phyloP scores from a whole-genome alignment of 306 rosid species.

The Hippophae tibetana region DNA sequence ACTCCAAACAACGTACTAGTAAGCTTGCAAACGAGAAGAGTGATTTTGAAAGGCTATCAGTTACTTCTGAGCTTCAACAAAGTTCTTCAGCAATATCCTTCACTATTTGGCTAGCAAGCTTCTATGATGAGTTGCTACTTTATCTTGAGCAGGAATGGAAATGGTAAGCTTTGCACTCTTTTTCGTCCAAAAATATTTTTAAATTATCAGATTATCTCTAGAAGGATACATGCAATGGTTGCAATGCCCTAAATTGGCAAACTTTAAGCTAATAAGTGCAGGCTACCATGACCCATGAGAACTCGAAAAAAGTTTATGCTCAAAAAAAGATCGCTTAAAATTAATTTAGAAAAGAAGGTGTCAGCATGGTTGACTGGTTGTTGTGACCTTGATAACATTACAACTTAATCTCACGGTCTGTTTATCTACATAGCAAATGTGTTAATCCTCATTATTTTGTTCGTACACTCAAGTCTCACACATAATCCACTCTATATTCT shows the following conservation, averaged over 20 bases:
- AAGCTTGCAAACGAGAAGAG: conserved; percentile 51
- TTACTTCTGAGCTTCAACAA: conserved; percentile 40
- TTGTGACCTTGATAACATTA: no score
- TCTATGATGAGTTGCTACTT: conserved; percentile 88
- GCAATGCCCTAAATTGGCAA: no score
- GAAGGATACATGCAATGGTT: neutral
- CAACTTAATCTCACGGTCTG: neutral
- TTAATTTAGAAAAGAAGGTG: no score
- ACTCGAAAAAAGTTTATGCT: no score
- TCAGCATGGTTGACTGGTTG: no score
- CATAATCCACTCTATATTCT: conserved; percentile 6
- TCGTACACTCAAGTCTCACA: neutral
- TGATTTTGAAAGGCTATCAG: conserved; percentile 46
- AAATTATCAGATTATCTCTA: neutral
- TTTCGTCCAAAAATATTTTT: conserved; percentile 10
- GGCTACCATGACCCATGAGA: no score
- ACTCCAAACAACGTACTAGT: conserved; percentile 44
- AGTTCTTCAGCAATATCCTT: conserved; percentile 47
- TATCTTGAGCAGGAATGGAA: conserved; percentile 99
- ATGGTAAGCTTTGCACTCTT: conserved; percentile 46
- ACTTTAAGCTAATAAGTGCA: no score
- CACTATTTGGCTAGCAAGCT: conserved; percentile 79
- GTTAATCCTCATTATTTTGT: conserved; percentile 6
- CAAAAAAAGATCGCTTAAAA: no score
- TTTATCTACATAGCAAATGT: neutral